These are phyloP conservation scores for Berberis thunbergii DNA, from an alignment of 164 flowering plant genomes.

Conservation along the genomic window DNA sequence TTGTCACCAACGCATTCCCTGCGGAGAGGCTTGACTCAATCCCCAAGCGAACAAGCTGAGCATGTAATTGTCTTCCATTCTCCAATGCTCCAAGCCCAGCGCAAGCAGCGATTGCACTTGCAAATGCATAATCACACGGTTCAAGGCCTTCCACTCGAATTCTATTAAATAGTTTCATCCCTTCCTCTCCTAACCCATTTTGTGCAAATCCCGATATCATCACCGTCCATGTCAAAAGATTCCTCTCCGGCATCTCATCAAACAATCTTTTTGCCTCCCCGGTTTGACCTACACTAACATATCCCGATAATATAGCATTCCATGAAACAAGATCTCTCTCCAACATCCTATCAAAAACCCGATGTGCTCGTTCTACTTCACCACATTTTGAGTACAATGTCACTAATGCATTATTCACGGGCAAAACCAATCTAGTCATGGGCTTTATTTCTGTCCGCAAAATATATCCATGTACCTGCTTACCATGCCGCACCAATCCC, in stretches of 20 bases:
- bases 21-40: slow-evolving; percentile 66
- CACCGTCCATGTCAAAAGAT: slow-evolving; percentile 39
- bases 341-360: slow-evolving; percentile 28
- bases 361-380: slow-evolving; percentile 26
- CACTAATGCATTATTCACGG: slow-evolving; percentile 44
- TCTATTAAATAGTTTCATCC: slow-evolving; percentile 45
- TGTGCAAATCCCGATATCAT: slow-evolving; percentile 64
- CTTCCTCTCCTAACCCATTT: slow-evolving; percentile 64
- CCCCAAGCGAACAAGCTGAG: slow-evolving; percentile 44
- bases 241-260: slow-evolving; percentile 29
- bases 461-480: slow-evolving; percentile 41
- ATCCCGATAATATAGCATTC: slow-evolving; percentile 47
- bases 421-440: slow-evolving; percentile 14
- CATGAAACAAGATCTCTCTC: slow-evolving; percentile 43
- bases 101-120: slow-evolving; percentile 64
- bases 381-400: slow-evolving; percentile 42
- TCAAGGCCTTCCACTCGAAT: slow-evolving; percentile 45
- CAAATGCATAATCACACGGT: slow-evolving; percentile 72
- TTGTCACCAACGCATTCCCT: slow-evolving; percentile 64
- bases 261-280: slow-evolving; percentile 32
- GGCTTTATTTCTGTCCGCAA: slow-evolving; percentile 22
- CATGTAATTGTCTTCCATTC: slow-evolving; percentile 70
- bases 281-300: slow-evolving; percentile 23
- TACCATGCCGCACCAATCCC: slow-evolving; percentile 29
- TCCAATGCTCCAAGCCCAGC: slow-evolving; percentile 64